A percentile compares a stretch with the other conserved stretches of the same genome.
Conservation (phyloP, 148 eudicot species). For the Vaccinium vitisidaea region DNA sequence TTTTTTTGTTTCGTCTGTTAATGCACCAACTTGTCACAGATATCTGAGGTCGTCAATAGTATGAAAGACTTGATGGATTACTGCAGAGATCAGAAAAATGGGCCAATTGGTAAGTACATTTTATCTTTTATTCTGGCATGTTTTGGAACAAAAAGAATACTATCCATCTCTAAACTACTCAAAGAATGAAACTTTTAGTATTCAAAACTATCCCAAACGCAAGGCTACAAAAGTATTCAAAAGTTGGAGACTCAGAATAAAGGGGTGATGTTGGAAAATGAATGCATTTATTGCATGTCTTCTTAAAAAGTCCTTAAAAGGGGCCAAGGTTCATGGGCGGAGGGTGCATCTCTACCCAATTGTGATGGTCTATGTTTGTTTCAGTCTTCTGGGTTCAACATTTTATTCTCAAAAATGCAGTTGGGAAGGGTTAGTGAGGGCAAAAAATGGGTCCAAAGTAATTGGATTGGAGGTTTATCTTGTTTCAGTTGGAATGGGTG, state of each 20-base stretch:
- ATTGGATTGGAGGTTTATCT: not conserved
- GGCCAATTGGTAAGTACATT: slow-evolving; percentile 70
- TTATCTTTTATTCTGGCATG: not conserved
- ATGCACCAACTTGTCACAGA: slow-evolving; percentile 43
- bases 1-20: slow-evolving; percentile 13
- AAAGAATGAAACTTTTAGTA: not conserved
- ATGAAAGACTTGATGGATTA: slow-evolving; percentile 91
- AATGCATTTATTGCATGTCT: not conserved
- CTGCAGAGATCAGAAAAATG: slow-evolving; percentile 66
- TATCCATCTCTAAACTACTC: not conserved
- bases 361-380: not conserved
- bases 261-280: not conserved
- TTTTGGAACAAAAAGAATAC: not conserved
- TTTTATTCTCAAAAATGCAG: not conserved
- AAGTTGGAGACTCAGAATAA: not conserved
- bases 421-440: not conserved
- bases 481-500: not conserved
- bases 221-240: not conserved
- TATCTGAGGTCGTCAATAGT: slow-evolving; percentile 92
- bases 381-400: not conserved
- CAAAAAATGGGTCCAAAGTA: too few species aligned
- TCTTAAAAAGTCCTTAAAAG: not conserved
- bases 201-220: not conserved
- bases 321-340: not conserved
- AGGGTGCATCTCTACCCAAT: not conserved